Evolutionary conservation across 2,329 filamentous ascomycete species (phyloP), one percentile per base, ranked within the genome.

Genomic region (Botryosphaeria dothidea): DNA sequence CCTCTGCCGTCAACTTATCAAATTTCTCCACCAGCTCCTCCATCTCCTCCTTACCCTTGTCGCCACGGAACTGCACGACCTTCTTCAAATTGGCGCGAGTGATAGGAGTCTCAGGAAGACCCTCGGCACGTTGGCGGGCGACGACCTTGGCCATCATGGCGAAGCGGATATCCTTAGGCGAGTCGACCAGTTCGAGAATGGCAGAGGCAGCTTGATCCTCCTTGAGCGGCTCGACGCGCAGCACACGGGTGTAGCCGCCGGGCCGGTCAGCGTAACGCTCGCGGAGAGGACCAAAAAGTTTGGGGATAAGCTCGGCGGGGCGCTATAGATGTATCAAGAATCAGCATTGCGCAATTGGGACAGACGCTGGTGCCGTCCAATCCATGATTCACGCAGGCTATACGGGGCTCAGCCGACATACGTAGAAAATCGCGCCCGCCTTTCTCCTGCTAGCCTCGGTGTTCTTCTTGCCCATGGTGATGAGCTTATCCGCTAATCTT

Each of bases 151-250:
- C 95, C 2, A 93, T 97, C 86, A 98, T 89, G 72, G 92, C 92
- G 80, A 97, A 97, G 36, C 93, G 91, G 83, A 97, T 92, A 79
- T 99, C 95, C 76, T 90, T 91, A 36, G 93, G 92, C 38, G 94
- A 93, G 79, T 99, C 95, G 67, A 99, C 93, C 34, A 99, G 86
- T 80, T 98, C 93, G 54, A 99, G 88, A 68, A 99, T 93, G 23
- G 95, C 94, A 36, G 90, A 93, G 68, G 89, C 87, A 8, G 92
- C 94, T 81, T 97, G 92, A 78, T 98, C 94, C 73, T 86, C 85
- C 78, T 94, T 92, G 72, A 91, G 86, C 65, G 95, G 91, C 80
- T 98, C 94, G 69, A 96, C 93, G 70, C 93, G 92, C 54, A 97
- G 87, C 11, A 99, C 92, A 48, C 95, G 92, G 19, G 95, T 99